Evolutionary conservation across 305 asterid genomes (phyloP).

Genomic region (Fraxinus xanthoxyloides): DNA sequence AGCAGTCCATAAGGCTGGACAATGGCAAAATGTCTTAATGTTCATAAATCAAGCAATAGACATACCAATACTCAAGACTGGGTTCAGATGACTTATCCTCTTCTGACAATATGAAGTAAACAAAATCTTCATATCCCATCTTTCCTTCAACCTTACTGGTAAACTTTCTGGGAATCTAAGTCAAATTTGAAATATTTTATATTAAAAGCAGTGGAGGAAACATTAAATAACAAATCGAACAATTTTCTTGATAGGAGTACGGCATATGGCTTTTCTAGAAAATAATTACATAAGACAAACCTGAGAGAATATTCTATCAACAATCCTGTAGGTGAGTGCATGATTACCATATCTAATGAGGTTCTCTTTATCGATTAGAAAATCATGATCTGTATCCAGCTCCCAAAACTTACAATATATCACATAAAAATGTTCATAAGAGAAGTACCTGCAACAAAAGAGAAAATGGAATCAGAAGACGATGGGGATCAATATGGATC

Average conservation of each 20-base stretch:
- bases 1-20: background rate
- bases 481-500: background rate
- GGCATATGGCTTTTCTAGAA: slow-evolving; percentile 18
- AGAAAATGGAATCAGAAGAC: slow-evolving; percentile 2
- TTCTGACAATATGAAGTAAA: slow-evolving; percentile 92
- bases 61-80: slow-evolving; percentile 92
- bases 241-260: slow-evolving; percentile 18
- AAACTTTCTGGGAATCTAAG: slow-evolving; percentile 92
- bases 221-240: slow-evolving; percentile 22
- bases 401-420: slow-evolving; percentile 99
- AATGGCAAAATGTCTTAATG: background rate
- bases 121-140: slow-evolving; percentile 99
- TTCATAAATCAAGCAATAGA: slow-evolving; percentile 13
- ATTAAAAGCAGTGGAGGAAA: slow-evolving; percentile 22
- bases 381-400: slow-evolving; percentile 98
- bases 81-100: slow-evolving; percentile 98
- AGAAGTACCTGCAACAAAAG: slow-evolving; percentile 75
- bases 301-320: slow-evolving; percentile 97
- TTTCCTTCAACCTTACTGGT: slow-evolving; percentile 95
- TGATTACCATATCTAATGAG: slow-evolving; percentile 98
- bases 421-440: slow-evolving; percentile 97
- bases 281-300: slow-evolving; percentile 42
- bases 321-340: slow-evolving; percentile 96
- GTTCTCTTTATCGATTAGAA: slow-evolving; percentile 92
- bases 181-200: slow-evolving; percentile 24